These are phyloP conservation scores for Rhizophora mangle DNA, from an alignment of 345 rosid species.

Conservation along the genomic window DNA sequence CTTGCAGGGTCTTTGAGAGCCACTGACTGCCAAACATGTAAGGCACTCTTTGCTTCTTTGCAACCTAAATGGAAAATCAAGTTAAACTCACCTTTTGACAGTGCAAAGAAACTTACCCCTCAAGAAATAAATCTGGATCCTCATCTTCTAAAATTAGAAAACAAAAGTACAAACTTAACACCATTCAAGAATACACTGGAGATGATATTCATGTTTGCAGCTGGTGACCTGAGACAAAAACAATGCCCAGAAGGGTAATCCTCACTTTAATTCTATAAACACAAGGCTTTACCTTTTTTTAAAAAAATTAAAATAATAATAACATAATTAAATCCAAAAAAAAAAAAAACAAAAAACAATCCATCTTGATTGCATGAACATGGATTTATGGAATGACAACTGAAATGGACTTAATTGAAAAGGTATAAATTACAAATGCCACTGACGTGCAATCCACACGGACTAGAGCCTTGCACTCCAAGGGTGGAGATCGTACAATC, in stretches of 20 bases:
- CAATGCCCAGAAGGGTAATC: constrained; percentile 3
- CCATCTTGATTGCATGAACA: too few relatives aligned
- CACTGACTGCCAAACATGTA: constrained; percentile 76
- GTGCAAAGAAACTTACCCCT: neutral
- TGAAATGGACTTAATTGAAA: too few relatives aligned
- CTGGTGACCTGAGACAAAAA: constrained; percentile 59
- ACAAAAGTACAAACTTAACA: constrained; percentile 13
- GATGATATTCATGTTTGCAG: constrained; percentile 95
- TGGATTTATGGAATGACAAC: too few relatives aligned
- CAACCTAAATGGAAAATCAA: constrained; percentile 50
- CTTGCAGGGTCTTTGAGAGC: constrained; percentile 64
- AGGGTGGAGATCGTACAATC: too few relatives aligned
- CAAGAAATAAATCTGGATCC: neutral
- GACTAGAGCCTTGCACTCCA: too few relatives aligned
- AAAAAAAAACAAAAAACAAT: too few relatives aligned
- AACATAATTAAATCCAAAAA: too few relatives aligned
- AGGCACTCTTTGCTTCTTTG: constrained; percentile 98
- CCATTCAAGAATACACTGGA: constrained; percentile 97
- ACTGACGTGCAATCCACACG: too few relatives aligned
- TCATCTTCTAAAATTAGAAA: neutral
- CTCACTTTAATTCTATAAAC: neutral
- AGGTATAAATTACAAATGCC: too few relatives aligned
- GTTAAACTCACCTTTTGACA: neutral
- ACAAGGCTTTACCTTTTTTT: neutral
- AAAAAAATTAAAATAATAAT: neutral